Evolutionary conservation across 495 filamentous ascomycete genomes (phyloP).

Genomic region (Schizothecium vesticola): DNA sequence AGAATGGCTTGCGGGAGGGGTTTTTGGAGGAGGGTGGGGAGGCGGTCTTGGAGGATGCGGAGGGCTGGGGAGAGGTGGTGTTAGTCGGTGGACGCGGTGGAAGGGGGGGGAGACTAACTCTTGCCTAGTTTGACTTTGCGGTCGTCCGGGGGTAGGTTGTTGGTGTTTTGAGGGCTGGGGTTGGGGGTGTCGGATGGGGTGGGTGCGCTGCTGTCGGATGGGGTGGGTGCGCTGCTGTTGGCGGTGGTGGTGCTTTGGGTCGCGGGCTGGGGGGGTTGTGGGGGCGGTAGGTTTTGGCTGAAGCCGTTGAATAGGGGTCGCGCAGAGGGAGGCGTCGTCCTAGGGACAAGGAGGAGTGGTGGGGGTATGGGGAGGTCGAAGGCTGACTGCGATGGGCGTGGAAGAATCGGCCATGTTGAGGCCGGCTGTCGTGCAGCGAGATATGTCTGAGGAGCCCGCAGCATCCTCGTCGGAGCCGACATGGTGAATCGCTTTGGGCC

Average conservation of each 20-base stretch:
- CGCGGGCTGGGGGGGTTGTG: not conserved
- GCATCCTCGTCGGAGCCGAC: constrained; percentile 19
- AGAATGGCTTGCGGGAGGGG: constrained; percentile 81
- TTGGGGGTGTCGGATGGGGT: constrained; percentile 10
- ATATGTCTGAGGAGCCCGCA: not conserved
- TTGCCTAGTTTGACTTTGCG: constrained; percentile 85
- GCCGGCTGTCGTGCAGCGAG: constrained; percentile 1
- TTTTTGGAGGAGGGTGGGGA: constrained; percentile 80
- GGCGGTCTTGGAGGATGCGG: constrained; percentile 74
- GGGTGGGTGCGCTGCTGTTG: constrained; percentile 10
- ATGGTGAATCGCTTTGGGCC: not conserved
- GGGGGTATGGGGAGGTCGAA: not conserved
- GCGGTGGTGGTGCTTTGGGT: not conserved
- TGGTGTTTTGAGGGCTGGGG: constrained; percentile 1
- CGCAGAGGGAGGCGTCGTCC: not conserved
- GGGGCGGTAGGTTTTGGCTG: not conserved
- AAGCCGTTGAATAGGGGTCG: not conserved
- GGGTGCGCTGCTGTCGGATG: constrained; percentile 6
- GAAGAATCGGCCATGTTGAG: not conserved
- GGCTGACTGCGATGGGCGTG: not conserved
- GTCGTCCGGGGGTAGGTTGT: constrained; percentile 53
- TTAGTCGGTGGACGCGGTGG: not conserved
- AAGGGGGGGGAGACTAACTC: constrained; percentile 49
- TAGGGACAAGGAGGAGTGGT: constrained; percentile 2
- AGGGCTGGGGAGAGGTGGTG: constrained; percentile 56